Base-by-base conservation (phyloP, 1,139 yeast genomes). In the Nakaseomyces kungkrabaensis region DNA sequence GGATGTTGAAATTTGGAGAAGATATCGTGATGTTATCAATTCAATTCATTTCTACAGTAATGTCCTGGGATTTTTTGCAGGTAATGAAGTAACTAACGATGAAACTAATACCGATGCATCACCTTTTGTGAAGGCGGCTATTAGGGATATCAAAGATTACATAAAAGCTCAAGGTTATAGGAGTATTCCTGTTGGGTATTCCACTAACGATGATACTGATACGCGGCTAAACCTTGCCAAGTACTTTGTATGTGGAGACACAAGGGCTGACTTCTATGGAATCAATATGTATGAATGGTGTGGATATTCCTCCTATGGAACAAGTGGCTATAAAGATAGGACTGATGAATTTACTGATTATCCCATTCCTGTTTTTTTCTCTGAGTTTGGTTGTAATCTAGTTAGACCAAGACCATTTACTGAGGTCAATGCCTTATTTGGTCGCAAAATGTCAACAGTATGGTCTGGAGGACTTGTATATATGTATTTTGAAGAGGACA, bases 381-480 rank as follows among this genome's bases (percentile, higher is more conserved):
- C 82, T 49, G 85, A 79, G 56, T 79, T 74, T 67, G 85, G 85
- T 5, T 80, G 85, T 61, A 79, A 79, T 57, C 36, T 62, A 4
- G 69, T 72, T 17, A 66, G 72, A 50, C 82, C 82, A 27, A 68
- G 85, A 48, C 83, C 83, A 1, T 79, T 79, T 56, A 78, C 82
- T 40, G 96, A 86, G 68, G 81, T 85, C 48, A 78, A 72, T 37
- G 76, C 85, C 43, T 63, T 83, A 26, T 83, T 73, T 69, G 72
- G 81, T 43, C 66, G 72, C 50, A 72, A 81, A 48, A 83, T 84
- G 92, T 76, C 85, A 37, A 79, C 75, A 52, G 88, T 85, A 47
- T 87, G 95, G 95, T 86, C 95, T 43, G 96, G 96, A 57, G 96
- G 95, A 61, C 79, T 87, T 62, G 95, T 83, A 34, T 87, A 86